Percentiles rank a stretch among this genome's conserved stretches.
phyloP scores from a whole-genome alignment of 345 rosid species.

The Citrus reticulata region DNA sequence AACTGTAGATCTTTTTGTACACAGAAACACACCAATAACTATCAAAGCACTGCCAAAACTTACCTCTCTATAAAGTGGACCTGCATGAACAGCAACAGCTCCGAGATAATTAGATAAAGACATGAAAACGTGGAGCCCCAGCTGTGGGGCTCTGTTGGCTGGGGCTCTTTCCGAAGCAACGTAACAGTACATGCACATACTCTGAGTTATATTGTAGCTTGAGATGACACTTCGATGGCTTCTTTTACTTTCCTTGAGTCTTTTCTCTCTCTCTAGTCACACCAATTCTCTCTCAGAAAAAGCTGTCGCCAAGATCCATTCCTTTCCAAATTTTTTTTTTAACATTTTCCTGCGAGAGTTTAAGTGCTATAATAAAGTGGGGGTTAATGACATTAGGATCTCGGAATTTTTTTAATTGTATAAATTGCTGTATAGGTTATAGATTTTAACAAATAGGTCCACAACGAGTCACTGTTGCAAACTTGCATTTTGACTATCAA shows the following conservation, averaged over 20 bases:
- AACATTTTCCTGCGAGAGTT: neutral
- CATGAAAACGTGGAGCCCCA: neutral
- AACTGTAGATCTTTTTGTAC: neutral
- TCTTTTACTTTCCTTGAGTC: constrained; percentile 7
- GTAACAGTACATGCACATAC: constrained; percentile 8
- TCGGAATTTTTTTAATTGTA: neutral
- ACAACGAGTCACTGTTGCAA: too few relatives aligned
- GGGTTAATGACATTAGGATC: neutral
- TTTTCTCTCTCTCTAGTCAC: constrained; percentile 3
- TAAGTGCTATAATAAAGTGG: neutral
- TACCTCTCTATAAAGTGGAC: neutral
- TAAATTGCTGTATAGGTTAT: neutral
- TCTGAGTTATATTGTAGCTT: constrained; percentile 24
- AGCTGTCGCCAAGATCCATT: constrained; percentile 38
- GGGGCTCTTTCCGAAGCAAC: constrained; percentile 2
- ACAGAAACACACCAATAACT: neutral
- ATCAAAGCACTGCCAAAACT: neutral
- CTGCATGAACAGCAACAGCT: neutral
- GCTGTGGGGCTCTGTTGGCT: neutral
- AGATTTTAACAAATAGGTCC: neutral
- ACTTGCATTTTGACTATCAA: too few relatives aligned
- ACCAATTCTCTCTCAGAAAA: constrained; percentile 4
- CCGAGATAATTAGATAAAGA: neutral
- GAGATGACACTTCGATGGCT: constrained; percentile 38
- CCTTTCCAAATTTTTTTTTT: neutral